Evolutionary conservation across 1,139 yeast species (phyloP).

Genomic region (Petasospora fabianii): DNA sequence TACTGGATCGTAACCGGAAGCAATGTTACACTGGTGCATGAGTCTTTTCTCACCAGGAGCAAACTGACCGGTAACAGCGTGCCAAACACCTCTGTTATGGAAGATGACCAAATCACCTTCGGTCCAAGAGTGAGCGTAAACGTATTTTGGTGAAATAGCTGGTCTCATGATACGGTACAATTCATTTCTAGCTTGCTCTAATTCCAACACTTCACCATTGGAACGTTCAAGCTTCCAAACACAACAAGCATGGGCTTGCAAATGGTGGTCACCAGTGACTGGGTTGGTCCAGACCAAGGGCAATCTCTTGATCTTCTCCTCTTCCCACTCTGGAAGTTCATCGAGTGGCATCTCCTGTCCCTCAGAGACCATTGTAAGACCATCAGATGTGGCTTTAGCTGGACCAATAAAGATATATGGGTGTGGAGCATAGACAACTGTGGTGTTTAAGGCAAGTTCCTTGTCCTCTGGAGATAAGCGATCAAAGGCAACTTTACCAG

Average conservation of each 20-base stretch:
- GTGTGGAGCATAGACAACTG: conserved; percentile 85
- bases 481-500: conserved; percentile 74
- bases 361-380: conserved; percentile 79
- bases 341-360: conserved; percentile 65
- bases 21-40: conserved; percentile 92
- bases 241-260: conserved; percentile 87
- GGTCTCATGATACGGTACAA: conserved; percentile 77
- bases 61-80: conserved; percentile 86
- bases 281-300: conserved; percentile 94
- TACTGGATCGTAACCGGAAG: conserved; percentile 70
- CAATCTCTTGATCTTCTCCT: conserved; percentile 63
- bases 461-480: conserved; percentile 64
- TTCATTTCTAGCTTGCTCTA: conserved; percentile 68
- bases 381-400: conserved; percentile 79
- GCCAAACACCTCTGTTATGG: conserved; percentile 86
- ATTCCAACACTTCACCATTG: conserved; percentile 54
- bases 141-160: conserved; percentile 68
- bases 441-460: conserved; percentile 66
- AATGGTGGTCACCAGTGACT: conserved; percentile 74
- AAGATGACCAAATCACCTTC: conserved; percentile 82
- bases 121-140: conserved; percentile 79
- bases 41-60: conserved; percentile 71
- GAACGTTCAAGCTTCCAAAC: conserved; percentile 60
- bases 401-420: conserved; percentile 82
- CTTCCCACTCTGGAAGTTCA: conserved; percentile 79